Base-by-base conservation (phyloP, 208 protist genomes). In the Crithidia bombi region DNA sequence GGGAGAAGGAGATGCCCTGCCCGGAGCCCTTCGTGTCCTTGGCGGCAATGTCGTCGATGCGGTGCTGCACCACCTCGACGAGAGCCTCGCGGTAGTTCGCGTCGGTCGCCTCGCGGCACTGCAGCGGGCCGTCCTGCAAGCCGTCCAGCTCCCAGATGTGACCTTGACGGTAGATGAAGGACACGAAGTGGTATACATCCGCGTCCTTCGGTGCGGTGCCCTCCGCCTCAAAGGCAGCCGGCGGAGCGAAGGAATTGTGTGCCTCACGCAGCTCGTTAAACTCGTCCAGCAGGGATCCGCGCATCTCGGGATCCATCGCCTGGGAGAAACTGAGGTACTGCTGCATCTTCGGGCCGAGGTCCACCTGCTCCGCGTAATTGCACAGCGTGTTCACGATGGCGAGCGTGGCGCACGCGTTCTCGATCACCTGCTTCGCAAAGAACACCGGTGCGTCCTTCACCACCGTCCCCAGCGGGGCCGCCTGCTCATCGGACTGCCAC, bases 101-200 rank as follows among this genome's bases (percentile, higher is more conserved):
- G 50, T 89, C 83, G 0, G 58, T 91, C 15, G 90, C 82, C n/a
- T 92, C 88, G 23, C 66, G 65, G 21, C 85, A 93, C 28, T 87
- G 65, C 41, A 98, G 91, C 10, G 98, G 97, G 0, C 89, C 95
- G 33, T 69, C 52, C 81, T 99, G 91, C 4, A 99, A 76, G n/a
- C 98, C 98, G 68, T 99, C 98, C 19, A 99, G 81, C 82, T 99
- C 98, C 89, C 98, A 99, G 11, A 99, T 87, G 51, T 83, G 72
- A 30, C 94, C 95, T 39, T 98, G 83, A 28, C 88, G 82, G 62
- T 93, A 97, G 0, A 99, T 68, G 78, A 98, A 99, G 54, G 85
- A 79, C 30, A 99, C 97, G 72, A 98, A 99, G 82, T 99, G 98
- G 77, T 94, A 99, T 9, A 83, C 46, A 6, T 78, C 67, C 5